phyloP scores from a whole-genome alignment of 1,284 basidiomycete genomes.

The Laetiporus sulphureus region DNA sequence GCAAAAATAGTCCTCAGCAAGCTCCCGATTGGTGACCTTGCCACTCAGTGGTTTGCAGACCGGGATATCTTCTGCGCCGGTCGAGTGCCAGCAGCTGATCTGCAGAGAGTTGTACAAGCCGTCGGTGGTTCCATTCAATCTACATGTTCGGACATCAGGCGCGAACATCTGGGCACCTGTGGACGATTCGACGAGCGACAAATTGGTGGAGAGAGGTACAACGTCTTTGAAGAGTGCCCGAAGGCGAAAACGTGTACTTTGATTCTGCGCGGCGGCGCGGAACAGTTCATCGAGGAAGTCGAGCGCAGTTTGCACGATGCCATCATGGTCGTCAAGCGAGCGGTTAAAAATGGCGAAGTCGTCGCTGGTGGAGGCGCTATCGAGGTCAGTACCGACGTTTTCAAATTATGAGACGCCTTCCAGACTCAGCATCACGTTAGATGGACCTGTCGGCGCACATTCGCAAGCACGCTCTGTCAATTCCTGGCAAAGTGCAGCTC shows the following conservation, averaged over 20 bases:
- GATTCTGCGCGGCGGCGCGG: conserved; percentile 91
- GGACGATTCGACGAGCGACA: conserved; percentile 92
- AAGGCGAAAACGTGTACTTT: conserved; percentile 99
- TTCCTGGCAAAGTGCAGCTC: conserved; percentile 95
- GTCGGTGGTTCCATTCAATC: conserved; percentile 95
- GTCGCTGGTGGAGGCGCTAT: conserved; percentile 98
- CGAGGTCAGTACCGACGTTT: conserved; percentile 52
- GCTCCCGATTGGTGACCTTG: conserved; percentile 96
- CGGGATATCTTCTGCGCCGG: conserved; percentile 99
- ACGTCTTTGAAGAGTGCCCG: conserved; percentile 91
- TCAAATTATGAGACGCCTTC: conserved; percentile 1
- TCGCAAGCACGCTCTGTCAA: conserved; percentile 84
- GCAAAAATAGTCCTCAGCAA: conserved; percentile 98
- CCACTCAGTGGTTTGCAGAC: conserved; percentile 99
- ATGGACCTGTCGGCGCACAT: conserved; percentile 97
- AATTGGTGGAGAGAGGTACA: conserved; percentile 97
- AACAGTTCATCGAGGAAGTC: conserved; percentile 99
- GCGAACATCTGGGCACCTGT: conserved; percentile 89
- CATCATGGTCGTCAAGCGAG: conserved; percentile 98
- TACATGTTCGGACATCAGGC: conserved; percentile 89
- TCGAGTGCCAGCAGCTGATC: conserved; percentile 85
- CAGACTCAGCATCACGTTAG: conserved; percentile 31
- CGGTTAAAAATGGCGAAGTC: conserved; percentile 92
- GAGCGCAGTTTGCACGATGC: conserved; percentile 97
- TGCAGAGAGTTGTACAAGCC: conserved; percentile 93